phyloP scores from a whole-genome alignment of 2,329 filamentous ascomycete species.

The Aureobasidium namibiae region DNA sequence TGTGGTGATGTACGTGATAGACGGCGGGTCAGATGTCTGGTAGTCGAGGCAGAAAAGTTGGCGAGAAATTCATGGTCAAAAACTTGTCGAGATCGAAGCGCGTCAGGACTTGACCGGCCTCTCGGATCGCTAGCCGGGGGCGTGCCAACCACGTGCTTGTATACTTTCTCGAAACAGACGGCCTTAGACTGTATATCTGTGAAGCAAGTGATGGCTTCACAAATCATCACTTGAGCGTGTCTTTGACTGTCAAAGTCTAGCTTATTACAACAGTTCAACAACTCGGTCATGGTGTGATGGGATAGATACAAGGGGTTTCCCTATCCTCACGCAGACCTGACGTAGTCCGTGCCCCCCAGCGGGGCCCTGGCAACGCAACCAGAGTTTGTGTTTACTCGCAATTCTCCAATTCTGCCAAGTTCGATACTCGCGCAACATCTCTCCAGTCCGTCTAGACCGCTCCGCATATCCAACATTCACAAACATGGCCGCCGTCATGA shows the following conservation, averaged over 20 bases:
- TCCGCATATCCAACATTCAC: background rate
- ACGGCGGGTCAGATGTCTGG: background rate
- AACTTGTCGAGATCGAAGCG: slow-evolving; percentile 8
- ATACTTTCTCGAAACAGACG: no score
- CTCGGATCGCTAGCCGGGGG: background rate
- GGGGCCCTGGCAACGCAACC: slow-evolving; percentile 2
- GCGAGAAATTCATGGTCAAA: slow-evolving; percentile 10
- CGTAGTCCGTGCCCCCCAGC: background rate
- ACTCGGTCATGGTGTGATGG: background rate
- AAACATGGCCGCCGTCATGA: slow-evolving; percentile 23
- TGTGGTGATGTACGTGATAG: background rate
- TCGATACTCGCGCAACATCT: background rate
- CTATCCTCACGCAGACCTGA: background rate
- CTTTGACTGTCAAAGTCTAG: background rate
- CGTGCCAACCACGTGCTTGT: background rate
- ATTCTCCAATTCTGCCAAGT: background rate
- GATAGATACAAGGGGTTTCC: background rate
- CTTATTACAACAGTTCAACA: no score
- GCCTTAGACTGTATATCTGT: no score
- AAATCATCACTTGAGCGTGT: background rate
- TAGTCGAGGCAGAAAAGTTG: background rate
- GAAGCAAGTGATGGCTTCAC: background rate
- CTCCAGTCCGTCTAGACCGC: background rate
- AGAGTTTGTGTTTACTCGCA: background rate
- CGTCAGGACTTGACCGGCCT: background rate